Conservation (phyloP, 345 rosid genomes). For the Garcia nutans region DNA sequence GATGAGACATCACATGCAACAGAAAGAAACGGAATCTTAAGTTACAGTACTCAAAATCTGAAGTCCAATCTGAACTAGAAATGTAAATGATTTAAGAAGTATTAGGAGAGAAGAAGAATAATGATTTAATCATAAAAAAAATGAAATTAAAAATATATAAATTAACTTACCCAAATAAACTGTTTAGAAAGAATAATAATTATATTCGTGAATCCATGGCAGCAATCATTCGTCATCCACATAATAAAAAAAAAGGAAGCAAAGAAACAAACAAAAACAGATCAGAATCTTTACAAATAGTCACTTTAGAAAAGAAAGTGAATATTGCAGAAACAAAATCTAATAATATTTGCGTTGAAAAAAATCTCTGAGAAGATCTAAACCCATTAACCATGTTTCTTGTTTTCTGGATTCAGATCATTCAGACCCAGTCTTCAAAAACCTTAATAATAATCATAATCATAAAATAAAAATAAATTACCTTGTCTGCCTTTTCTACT, state of each 20-base stretch:
- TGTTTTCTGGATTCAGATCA: not conserved
- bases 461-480: slow-evolving; percentile 20
- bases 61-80: slow-evolving; percentile 17
- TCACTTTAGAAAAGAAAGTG: not conserved
- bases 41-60: slow-evolving; percentile 20
- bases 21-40: slow-evolving; percentile 17
- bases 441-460: not conserved
- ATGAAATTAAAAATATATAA: not conserved
- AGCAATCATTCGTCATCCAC: slow-evolving; percentile 48
- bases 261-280: slow-evolving; percentile 33
- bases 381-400: not conserved
- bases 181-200: slow-evolving; percentile 38
- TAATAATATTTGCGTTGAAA: not conserved
- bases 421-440: slow-evolving; percentile 8
- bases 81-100: not conserved
- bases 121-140: slow-evolving; percentile 1
- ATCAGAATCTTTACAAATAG: slow-evolving; percentile 32
- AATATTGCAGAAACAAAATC: not conserved
- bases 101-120: not conserved
- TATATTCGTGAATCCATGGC: slow-evolving; percentile 42
- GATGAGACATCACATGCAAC: slow-evolving; percentile 1
- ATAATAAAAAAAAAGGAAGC: slow-evolving; percentile 37
- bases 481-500: slow-evolving; percentile 96
- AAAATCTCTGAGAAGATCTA: slow-evolving; percentile 15
- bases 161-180: slow-evolving; percentile 76